phyloP scores from a whole-genome alignment of 2,329 filamentous ascomycete genomes.

The Ilyonectria destructans region DNA sequence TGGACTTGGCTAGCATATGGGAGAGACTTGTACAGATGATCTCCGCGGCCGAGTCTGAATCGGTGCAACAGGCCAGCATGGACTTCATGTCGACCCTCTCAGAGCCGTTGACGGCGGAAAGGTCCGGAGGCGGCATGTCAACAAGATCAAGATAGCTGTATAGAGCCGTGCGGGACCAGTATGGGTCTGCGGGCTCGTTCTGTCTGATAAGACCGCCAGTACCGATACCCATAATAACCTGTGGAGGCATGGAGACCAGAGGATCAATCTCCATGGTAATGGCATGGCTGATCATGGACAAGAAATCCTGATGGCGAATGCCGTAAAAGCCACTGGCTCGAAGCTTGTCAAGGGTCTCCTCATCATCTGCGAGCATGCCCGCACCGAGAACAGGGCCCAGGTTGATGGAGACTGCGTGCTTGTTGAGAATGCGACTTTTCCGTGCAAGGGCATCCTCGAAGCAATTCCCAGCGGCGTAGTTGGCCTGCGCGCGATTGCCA shows the following conservation, averaged over 20 bases:
- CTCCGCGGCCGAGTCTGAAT: constrained; percentile 49
- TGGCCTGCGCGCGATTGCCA: constrained; percentile 72
- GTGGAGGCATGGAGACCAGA: constrained; percentile 57
- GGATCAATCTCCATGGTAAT: constrained; percentile 57
- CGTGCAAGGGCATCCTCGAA: constrained; percentile 66
- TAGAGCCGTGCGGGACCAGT: constrained; percentile 67
- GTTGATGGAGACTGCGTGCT: constrained; percentile 64
- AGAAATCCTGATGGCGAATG: constrained; percentile 66
- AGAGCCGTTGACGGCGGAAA: constrained; percentile 39
- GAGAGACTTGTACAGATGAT: constrained; percentile 58
- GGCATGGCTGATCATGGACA: constrained; percentile 64
- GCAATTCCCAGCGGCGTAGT: constrained; percentile 71
- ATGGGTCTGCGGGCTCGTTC: constrained; percentile 68
- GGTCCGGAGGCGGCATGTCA: constrained; percentile 59
- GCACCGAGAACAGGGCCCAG: constrained; percentile 69
- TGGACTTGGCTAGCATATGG: constrained; percentile 61
- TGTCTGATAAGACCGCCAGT: constrained; percentile 69
- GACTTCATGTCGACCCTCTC: constrained; percentile 50
- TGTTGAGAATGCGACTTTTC: constrained; percentile 51
- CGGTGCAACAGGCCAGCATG: constrained; percentile 52
- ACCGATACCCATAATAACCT: constrained; percentile 68
- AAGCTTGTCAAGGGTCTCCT: constrained; percentile 63
- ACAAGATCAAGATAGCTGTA: constrained; percentile 66
- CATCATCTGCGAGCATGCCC: constrained; percentile 69
- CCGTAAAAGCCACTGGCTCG: constrained; percentile 69